phyloP scores from a whole-genome alignment of 176 grass and related monocot species.

The Dactylis glomerata region DNA sequence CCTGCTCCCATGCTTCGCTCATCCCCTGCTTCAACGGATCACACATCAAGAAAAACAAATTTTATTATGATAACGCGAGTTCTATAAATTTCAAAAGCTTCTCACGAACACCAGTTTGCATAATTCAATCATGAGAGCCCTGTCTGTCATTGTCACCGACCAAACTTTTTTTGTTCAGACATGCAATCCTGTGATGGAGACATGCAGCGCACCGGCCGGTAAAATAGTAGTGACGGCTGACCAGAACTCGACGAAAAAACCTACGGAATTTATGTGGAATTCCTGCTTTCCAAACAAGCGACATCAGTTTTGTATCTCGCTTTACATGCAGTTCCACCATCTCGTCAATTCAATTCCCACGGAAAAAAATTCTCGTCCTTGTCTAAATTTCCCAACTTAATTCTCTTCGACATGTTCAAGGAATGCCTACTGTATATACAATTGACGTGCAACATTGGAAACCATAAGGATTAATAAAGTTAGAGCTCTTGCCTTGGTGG shows the following conservation, averaged over 20 bases:
- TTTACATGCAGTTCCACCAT: not conserved
- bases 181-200: conserved; percentile 10
- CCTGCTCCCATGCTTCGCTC: conserved; percentile 44
- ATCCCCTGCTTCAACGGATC: conserved; percentile 41
- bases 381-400: not conserved
- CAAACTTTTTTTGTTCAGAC: conserved; percentile 15
- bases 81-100: not conserved
- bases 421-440: not conserved
- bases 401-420: not conserved
- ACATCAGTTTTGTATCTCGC: not conserved
- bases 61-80: not conserved
- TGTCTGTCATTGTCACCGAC: not conserved
- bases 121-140: not conserved
- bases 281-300: not conserved
- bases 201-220: not conserved
- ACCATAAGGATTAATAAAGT: not conserved
- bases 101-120: not conserved
- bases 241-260: not conserved
- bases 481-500: conserved; percentile 44
- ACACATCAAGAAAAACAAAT: not conserved
- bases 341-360: too few species aligned
- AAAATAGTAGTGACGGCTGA: not conserved
- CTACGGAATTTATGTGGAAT: not conserved
- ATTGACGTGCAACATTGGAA: not conserved
- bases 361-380: too few species aligned